Base-by-base conservation (phyloP, 805 yeast species). In the Schizosaccharomyces lindneri region DNA sequence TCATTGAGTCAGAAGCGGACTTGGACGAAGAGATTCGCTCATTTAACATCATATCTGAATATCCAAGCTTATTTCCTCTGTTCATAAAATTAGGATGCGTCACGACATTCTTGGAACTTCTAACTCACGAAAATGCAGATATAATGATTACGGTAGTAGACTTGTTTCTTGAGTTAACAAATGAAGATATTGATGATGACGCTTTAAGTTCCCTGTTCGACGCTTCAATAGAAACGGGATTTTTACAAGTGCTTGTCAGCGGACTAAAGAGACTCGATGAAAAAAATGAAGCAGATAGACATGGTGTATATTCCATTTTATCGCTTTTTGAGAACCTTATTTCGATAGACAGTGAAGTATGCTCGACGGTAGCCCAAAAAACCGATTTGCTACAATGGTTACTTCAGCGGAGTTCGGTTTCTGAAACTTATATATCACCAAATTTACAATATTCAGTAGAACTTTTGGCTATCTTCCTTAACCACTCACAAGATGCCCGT, bases 371-470 rank as follows among this genome's bases (percentile, higher is more conserved):
- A 4, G 43, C 7, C 17, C 59, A 61, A 3, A 64, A 64, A n/a
- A 62, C 65, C 9, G 65, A 63, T 6, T 48, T 64, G 24, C 60
- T 66, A 15, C 62, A 63, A n/a, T 65, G 66, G 65, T 43, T 65
- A n/a, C 51, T 65, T 19, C 61, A 57, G 51, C 63, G 66, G 15
- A 43, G 63, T n/a, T 55, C 61, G 0, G 62, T 60, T 21, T 62
- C 61, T n/a, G 66, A 66, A 48, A 51, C 60, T 19, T 63, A 65
- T 3, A 62, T 64, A 15, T 59, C 65, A 27, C 63, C 64, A 32
- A 66, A 64, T 48, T 61, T 62, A 63, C 67, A 65, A 51, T 66
- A 64, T 59, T 59, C 65, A n/a, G 67, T 65, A 19, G 67, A 66
- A 43, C 43, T 66, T 17, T 51, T 66, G 43, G 66, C 67, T n/a